A percentile compares a stretch with the other conserved stretches of the same genome.
phyloP scores from a whole-genome alignment of 345 rosid genomes.

The Crucihimalaya himalaica region DNA sequence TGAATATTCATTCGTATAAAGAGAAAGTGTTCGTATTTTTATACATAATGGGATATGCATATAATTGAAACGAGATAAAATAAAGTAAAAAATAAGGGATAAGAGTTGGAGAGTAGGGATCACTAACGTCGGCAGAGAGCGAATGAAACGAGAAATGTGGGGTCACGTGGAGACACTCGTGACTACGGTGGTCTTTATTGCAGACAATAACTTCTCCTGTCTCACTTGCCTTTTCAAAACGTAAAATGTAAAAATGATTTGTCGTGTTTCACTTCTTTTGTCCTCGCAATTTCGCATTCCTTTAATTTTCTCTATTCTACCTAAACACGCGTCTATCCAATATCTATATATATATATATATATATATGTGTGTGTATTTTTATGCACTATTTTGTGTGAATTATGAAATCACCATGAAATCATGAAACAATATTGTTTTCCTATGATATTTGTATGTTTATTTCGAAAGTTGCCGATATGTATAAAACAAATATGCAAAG shows the following conservation, averaged over 20 bases:
- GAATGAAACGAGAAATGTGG: constrained; percentile 17
- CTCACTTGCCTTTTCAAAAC: constrained; percentile 40
- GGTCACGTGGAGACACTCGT: constrained; percentile 39
- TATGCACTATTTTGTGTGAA: too few species aligned
- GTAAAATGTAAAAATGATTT: constrained; percentile 9
- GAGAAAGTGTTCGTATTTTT: too few species aligned
- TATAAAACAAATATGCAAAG: not conserved
- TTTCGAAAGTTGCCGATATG: not conserved
- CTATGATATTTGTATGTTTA: not conserved
- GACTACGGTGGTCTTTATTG: constrained; percentile 39
- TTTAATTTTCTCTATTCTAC: not conserved
- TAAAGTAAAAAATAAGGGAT: not conserved
- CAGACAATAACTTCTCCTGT: constrained; percentile 51
- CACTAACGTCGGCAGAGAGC: constrained; percentile 24
- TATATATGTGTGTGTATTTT: too few species aligned
- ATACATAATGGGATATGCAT: too few species aligned
- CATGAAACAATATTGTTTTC: too few species aligned
- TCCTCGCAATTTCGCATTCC: not conserved
- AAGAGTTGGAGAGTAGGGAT: constrained; percentile 9
- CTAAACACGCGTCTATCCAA: not conserved
- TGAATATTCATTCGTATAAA: not conserved
- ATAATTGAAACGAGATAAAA: not conserved
- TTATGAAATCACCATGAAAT: too few species aligned
- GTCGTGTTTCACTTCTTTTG: constrained; percentile 30
- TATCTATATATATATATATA: too few species aligned